Percentiles rank a stretch among this genome's conserved stretches.
phyloP scores from a whole-genome alignment of 2,329 filamentous ascomycete genomes.

The Fusarium torulosum region DNA sequence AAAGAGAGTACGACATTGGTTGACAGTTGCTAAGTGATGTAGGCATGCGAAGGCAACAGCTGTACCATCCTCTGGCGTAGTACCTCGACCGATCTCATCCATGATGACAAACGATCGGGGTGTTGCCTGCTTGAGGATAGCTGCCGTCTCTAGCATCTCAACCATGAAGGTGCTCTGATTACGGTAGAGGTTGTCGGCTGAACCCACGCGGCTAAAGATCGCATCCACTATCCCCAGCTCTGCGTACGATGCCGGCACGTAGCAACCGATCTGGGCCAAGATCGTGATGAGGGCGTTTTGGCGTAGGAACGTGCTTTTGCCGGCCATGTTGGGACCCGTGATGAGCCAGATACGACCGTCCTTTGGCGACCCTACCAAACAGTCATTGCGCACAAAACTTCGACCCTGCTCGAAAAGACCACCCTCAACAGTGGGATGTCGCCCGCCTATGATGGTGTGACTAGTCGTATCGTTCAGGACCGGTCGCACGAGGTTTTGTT shows the following conservation, averaged over 20 bases:
- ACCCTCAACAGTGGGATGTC: slow-evolving; percentile 92
- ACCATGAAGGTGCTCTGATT: slow-evolving; percentile 99
- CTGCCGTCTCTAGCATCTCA: slow-evolving; percentile 96
- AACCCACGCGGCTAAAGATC: slow-evolving; percentile 92
- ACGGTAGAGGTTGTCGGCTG: slow-evolving; percentile 92
- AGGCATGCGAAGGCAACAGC: slow-evolving; percentile 92
- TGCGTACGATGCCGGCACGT: slow-evolving; percentile 89
- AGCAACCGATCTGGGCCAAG: slow-evolving; percentile 91
- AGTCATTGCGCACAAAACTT: slow-evolving; percentile 88
- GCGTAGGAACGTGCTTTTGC: slow-evolving; percentile 94
- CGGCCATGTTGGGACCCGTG: slow-evolving; percentile 96
- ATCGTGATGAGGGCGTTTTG: slow-evolving; percentile 97
- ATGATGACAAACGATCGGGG: slow-evolving; percentile 92
- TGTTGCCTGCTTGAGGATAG: slow-evolving; percentile 88
- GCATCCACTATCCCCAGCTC: slow-evolving; percentile 94
- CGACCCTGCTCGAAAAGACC: slow-evolving; percentile 84
- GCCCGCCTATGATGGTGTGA: slow-evolving; percentile 85
- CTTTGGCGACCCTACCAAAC: slow-evolving; percentile 77
- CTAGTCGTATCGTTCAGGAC: slow-evolving; percentile 72
- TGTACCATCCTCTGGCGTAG: slow-evolving; percentile 90
- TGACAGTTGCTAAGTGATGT: slow-evolving; percentile 83
- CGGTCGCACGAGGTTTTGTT: slow-evolving; percentile 81
- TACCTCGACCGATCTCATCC: slow-evolving; percentile 97
- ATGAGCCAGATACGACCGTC: slow-evolving; percentile 75
- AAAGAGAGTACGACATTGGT: slow-evolving; percentile 85